Conservation (phyloP, 2,329 filamentous ascomycete genomes). For the Scedosporium boydii region DNA sequence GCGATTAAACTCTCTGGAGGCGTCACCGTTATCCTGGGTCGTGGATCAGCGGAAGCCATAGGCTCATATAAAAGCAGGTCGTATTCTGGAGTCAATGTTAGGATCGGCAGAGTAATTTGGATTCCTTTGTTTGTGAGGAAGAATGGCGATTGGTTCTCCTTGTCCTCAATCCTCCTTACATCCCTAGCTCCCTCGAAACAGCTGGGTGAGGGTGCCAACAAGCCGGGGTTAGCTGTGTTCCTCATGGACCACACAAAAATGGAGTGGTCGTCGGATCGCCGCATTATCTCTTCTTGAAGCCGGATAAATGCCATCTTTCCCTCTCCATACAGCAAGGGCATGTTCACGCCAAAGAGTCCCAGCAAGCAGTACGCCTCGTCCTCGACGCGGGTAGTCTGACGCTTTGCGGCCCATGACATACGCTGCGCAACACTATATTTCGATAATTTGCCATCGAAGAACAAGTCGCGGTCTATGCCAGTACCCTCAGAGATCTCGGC, state of each 20-base stretch:
- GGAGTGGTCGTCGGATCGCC: constrained; percentile 12
- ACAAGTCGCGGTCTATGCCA: background rate
- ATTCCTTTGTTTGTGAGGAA: constrained; percentile 6
- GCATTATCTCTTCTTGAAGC: constrained; percentile 16
- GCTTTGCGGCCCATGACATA: constrained; percentile 16
- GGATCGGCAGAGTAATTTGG: constrained; percentile 2
- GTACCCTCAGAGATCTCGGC: constrained; percentile 11
- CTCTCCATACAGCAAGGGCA: constrained; percentile 16
- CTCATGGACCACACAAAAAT: constrained; percentile 14
- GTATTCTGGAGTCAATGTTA: background rate
- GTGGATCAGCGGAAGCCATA: background rate
- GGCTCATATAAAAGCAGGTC: background rate
- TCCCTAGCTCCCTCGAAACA: background rate
- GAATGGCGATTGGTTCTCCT: background rate
- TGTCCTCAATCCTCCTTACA: background rate
- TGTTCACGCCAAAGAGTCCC: constrained; percentile 16
- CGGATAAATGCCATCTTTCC: constrained; percentile 10
- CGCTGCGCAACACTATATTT: constrained; percentile 11
- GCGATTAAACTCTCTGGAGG: constrained; percentile 1
- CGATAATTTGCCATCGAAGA: constrained; percentile 3
- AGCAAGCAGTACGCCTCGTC: constrained; percentile 17
- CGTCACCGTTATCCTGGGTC: background rate
- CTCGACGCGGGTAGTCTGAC: constrained; percentile 15
- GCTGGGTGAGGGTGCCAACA: background rate
- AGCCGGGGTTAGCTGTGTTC: background rate